Evolutionary conservation across 139 green algal species (phyloP).

Genomic region (Zygnema cylindricum): DNA sequence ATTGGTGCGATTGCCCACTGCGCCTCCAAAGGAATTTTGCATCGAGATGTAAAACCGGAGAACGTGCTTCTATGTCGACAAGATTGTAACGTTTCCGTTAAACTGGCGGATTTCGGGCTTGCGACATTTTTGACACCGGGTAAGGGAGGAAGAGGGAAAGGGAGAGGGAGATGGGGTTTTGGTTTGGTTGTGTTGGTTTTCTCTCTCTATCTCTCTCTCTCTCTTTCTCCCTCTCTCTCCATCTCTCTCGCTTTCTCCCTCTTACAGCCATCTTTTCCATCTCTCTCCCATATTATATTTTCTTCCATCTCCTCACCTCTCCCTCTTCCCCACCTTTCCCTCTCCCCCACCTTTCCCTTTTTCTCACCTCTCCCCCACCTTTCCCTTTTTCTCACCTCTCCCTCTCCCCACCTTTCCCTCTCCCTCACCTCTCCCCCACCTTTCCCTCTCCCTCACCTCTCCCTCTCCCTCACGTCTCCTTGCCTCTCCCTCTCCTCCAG

Average conservation of each 20-base stretch:
- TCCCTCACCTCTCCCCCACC: background rate
- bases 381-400: background rate
- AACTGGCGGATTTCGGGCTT: too few relatives aligned
- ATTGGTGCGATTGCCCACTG: too few relatives aligned
- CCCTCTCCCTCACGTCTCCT: background rate
- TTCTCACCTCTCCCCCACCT: background rate
- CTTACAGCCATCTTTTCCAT: background rate
- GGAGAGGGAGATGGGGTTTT: too few relatives aligned
- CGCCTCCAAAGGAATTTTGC: too few relatives aligned
- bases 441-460: background rate
- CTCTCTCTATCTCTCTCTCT: background rate
- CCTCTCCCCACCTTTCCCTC: background rate
- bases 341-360: background rate
- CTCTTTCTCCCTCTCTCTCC: background rate
- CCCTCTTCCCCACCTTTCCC: background rate
- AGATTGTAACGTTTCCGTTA: too few relatives aligned
- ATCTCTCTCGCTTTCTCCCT: background rate
- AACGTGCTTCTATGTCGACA: too few relatives aligned
- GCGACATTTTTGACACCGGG: too few relatives aligned
- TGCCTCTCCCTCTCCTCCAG: constrained; percentile 28
- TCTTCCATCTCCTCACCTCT: background rate
- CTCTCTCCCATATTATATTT: background rate
- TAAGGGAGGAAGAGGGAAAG: too few relatives aligned
- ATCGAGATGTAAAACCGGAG: too few relatives aligned
- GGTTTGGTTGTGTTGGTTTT: too few relatives aligned